A percentile compares a stretch with the other conserved stretches of the same genome.
These are phyloP conservation scores for Farysia itapuensis DNA, from an alignment of 1,284 basidiomycete species.

Conservation along the genomic window DNA sequence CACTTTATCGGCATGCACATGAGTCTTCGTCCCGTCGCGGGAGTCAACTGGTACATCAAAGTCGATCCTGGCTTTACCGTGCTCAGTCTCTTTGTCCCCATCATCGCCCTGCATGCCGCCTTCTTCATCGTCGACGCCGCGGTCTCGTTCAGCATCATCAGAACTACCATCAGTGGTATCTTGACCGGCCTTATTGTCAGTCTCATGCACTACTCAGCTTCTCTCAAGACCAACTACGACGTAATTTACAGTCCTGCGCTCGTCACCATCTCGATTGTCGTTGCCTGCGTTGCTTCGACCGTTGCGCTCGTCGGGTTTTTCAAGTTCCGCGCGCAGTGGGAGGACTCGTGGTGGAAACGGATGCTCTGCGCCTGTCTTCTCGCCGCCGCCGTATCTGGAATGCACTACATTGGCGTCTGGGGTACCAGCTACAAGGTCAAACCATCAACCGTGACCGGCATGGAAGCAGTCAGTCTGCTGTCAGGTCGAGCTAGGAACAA, in stretches of 20 bases:
- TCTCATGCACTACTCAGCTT: slow-evolving; percentile 64
- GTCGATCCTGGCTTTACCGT: slow-evolving; percentile 63
- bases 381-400: slow-evolving; percentile 63
- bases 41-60: slow-evolving; percentile 61
- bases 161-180: slow-evolving; percentile 66
- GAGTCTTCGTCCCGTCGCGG: slow-evolving; percentile 58
- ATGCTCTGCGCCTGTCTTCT: slow-evolving; percentile 61
- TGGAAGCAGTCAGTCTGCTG: slow-evolving; percentile 27
- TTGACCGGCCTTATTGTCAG: slow-evolving; percentile 77
- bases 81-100: slow-evolving; percentile 63
- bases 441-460: slow-evolving; percentile 11
- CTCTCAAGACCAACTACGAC: slow-evolving; percentile 59
- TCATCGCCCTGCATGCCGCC: slow-evolving; percentile 62
- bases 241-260: slow-evolving; percentile 59
- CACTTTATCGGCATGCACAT: slow-evolving; percentile 64
- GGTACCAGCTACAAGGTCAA: slow-evolving; percentile 62
- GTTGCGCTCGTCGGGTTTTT: slow-evolving; percentile 63
- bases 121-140: slow-evolving; percentile 63
- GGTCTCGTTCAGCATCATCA: slow-evolving; percentile 60
- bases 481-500: slow-evolving; percentile 51
- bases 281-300: slow-evolving; percentile 63
- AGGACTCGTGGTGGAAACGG: slow-evolving; percentile 64
- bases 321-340: slow-evolving; percentile 63
- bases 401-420: slow-evolving; percentile 64
- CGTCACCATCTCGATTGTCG: slow-evolving; percentile 62